Evolutionary conservation across 2,329 filamentous ascomycete genomes (phyloP).

Genomic region (Hymenoscyphus fraxineus): DNA sequence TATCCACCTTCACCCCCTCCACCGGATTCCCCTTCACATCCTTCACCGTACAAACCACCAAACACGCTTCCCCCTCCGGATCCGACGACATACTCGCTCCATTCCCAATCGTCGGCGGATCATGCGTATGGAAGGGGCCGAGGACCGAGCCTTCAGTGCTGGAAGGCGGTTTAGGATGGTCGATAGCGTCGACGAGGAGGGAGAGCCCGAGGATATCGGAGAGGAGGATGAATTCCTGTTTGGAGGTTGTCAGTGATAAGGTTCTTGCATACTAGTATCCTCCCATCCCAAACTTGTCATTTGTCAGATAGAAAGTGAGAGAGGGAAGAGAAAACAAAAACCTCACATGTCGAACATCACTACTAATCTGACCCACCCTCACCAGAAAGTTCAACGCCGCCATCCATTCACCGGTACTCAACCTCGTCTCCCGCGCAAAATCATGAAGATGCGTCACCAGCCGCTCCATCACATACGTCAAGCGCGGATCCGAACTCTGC

Average conservation of each 20-base stretch:
- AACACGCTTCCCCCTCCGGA: conserved; percentile 62
- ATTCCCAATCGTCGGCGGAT: conserved; percentile 55
- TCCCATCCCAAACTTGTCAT: no score
- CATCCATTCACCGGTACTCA: conserved; percentile 78
- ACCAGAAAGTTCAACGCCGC: conserved; percentile 68
- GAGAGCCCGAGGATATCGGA: conserved; percentile 77
- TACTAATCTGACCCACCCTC: conserved; percentile 68
- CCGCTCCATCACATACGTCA: conserved; percentile 69
- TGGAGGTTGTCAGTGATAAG: no score
- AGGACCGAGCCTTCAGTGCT: conserved; percentile 77
- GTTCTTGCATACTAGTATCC: no score
- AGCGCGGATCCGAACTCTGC: conserved; percentile 58
- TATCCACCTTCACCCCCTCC: conserved; percentile 65
- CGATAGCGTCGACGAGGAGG: conserved; percentile 75
- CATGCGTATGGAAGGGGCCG: conserved; percentile 80
- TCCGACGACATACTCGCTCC: conserved; percentile 66
- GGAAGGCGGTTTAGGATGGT: conserved; percentile 70
- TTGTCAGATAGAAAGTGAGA: no score
- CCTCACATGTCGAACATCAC: conserved; percentile 65
- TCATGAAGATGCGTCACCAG: conserved; percentile 77
- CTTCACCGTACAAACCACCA: conserved; percentile 69
- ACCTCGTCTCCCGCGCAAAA: conserved; percentile 73
- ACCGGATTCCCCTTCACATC: conserved; percentile 63
- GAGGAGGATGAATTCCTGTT: conserved; percentile 74
- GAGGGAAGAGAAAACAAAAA: neutral